Conservation (phyloP, 441 rosid genomes). For the Rhodomyrtus psidioides region DNA sequence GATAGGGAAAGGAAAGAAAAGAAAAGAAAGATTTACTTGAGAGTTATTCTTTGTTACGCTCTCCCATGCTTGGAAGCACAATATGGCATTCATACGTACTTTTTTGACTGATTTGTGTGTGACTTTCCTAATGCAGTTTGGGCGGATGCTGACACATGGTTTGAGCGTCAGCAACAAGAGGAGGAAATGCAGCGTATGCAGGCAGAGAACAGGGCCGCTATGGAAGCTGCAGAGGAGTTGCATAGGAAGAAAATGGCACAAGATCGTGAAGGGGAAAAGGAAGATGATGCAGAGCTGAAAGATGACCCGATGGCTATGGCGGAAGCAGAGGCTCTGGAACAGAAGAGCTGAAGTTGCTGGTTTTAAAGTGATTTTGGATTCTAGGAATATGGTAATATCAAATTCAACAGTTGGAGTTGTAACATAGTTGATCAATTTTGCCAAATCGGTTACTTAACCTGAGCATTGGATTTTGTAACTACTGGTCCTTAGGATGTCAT, state of each 20-base stretch:
- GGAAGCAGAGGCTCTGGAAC: constrained; percentile 52
- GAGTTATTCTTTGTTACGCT: background rate
- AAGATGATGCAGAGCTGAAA: constrained; percentile 49
- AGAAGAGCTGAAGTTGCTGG: constrained; percentile 7
- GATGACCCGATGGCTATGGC: constrained; percentile 80
- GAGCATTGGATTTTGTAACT: background rate
- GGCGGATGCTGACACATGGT: constrained; percentile 98
- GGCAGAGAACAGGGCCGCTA: constrained; percentile 74
- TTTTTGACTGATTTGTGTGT: background rate
- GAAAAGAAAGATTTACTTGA: background rate
- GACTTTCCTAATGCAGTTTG: constrained; percentile 45
- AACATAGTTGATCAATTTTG: background rate
- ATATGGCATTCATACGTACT: background rate
- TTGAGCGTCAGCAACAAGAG: constrained; percentile 83
- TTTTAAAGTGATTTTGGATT: background rate
- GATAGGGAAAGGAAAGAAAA: background rate
- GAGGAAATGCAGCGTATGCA: constrained; percentile 75
- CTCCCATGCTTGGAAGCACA: background rate
- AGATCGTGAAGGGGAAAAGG: constrained; percentile 83
- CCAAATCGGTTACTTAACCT: background rate
- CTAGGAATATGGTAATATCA: background rate
- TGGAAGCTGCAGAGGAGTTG: constrained; percentile 89
- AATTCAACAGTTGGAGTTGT: background rate
- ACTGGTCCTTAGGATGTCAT: background rate
- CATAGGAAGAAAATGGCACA: constrained; percentile 81